Evolutionary conservation across 2,329 filamentous ascomycete species (phyloP), one percentile per base, ranked within the genome.

Genomic region (Plenodomus tracheiphilus): DNA sequence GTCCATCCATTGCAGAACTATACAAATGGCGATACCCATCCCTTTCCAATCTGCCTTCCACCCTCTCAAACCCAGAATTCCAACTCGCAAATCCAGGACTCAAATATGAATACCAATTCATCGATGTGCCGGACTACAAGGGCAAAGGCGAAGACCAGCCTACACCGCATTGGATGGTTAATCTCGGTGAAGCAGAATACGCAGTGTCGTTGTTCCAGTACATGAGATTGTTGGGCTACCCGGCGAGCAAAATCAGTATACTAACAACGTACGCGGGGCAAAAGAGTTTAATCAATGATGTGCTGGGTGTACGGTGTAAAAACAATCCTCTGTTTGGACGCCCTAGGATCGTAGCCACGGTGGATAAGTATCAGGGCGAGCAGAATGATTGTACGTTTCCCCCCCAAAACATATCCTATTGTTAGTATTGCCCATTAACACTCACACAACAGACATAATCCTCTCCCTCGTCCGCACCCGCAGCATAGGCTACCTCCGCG

Each of bases 281-380:
- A 70, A 82, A 86, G 50, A 91, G 92, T 25, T 78, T 99, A 62
- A 89, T 99, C 52, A 86, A 83, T 62, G 93, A 99, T 71, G 91
- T 99, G 3, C 75, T 99, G 43, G 78, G 77, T 13, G 89, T 95
- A 68, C 83, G 94, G 49, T 99, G 94, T 72, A 87, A 85, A 32
- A 87, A 84, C 62, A 95, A 91, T 62, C 77, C 85, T 2, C 77
- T 97, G 17, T 99, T 99, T 74, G 92, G 93, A 8, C 77, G 96
- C 72, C 94, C 94, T 16, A 88, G 87, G 72, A 87, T 88, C 44
- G 90, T 99, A 21, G 92, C 90, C 3, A 99, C 95, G 4, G 93
- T 99, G 55, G 94, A 99, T 77, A 97, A 96, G 72, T 99, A 97
- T 67, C 94, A 99, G 77, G 95, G 94, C 70, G 94, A 99, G 78